Base-by-base conservation (phyloP, 768 basidiomycete species). In the Boletus speciosus region DNA sequence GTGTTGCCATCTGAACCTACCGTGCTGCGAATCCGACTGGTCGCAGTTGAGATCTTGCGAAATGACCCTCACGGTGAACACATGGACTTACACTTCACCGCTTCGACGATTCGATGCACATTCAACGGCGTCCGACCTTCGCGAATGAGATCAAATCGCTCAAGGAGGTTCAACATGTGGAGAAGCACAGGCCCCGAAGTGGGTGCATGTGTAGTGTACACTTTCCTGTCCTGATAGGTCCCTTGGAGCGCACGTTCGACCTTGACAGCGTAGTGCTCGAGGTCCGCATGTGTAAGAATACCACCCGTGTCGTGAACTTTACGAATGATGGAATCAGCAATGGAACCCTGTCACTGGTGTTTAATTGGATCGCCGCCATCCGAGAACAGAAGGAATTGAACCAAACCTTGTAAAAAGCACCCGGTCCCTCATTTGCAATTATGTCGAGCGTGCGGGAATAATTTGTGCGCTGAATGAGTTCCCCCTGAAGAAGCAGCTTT, bases 141-240 rank as follows among this genome's bases (percentile, higher is more conserved):
- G 16, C 78, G 59, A 34, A 81, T 70, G 36, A 77, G 63, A 48
- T 78, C 73, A 63, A 81, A 98, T n/a, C 79, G 77, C 65, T 97
- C 94, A 43, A 96, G 73, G 19, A 94, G 68, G 66, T 98, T 97
- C n/a, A 98, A 74, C 79, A 98, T 88, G 66, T 93, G 88, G 38
- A 97, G 73, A 39, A 98, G 73, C n/a, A 90, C 90, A 77, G 90
- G 86, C 6, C 96, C 95, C 11, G 88, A 88, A 9, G 88, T 85
- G 6, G 97, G 97, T 12, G 92, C 86, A 62, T 85, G 82, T 0
- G 88, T 79, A 0, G 93, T 94, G 70, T 92, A 97, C 37, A 98
- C 76, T 57, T 81, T 91, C 61, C 83, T 82, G 40, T 84, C 84
- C 16, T 79, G 80, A 70, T 90, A 99, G 0, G 80, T 84, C 8